These are phyloP conservation scores for Medicago arabica DNA, from an alignment of 306 rosid genomes.

Conservation along the genomic window DNA sequence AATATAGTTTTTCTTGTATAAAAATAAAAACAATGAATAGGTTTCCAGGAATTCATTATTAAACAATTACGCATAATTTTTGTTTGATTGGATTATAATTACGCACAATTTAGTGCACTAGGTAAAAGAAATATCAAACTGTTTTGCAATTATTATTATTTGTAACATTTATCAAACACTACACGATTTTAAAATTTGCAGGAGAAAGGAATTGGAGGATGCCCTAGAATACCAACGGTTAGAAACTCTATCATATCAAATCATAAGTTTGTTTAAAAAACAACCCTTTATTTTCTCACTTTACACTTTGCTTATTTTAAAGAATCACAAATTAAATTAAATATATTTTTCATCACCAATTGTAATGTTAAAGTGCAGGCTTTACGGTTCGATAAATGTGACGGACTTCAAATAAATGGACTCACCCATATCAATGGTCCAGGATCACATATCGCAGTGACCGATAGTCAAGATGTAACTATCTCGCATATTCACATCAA, in stretches of 20 bases:
- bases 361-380: slow-evolving; percentile 3
- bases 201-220: not conserved
- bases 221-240: slow-evolving; percentile 33
- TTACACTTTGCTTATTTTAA: too few relatives aligned
- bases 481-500: slow-evolving; percentile 29
- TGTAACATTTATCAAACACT: not conserved
- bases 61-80: too few relatives aligned
- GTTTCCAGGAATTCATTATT: too few relatives aligned
- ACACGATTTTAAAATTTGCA: slow-evolving; percentile 10
- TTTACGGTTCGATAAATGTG: slow-evolving; percentile 28
- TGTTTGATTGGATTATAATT: too few relatives aligned
- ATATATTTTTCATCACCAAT: not conserved
- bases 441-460: slow-evolving; percentile 9
- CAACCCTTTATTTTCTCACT: too few relatives aligned
- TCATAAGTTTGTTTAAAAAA: too few relatives aligned
- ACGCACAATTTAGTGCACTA: not conserved
- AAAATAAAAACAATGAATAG: too few relatives aligned
- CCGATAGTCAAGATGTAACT: slow-evolving; percentile 4
- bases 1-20: too few relatives aligned
- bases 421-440: slow-evolving; percentile 46
- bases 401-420: slow-evolving; percentile 43
- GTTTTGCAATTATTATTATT: not conserved
- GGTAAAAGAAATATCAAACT: not conserved
- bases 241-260: not conserved
- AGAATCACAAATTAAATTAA: not conserved